Conservation (phyloP, 768 basidiomycete species). For the Pluteus cervinus region DNA sequence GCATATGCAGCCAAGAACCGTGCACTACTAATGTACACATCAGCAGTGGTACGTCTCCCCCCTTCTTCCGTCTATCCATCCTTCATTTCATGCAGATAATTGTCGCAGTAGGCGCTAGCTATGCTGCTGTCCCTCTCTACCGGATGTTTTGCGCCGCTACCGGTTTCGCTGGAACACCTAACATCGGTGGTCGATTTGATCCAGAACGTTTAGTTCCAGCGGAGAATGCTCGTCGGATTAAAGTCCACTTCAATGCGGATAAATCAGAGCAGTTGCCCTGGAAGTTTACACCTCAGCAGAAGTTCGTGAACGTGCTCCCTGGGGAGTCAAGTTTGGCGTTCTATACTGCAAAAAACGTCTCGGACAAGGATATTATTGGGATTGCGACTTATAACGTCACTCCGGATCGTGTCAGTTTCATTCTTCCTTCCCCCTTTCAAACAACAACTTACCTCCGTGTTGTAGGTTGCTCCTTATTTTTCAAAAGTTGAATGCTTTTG, state of each 20-base stretch:
- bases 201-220: slow-evolving; percentile 80
- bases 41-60: slow-evolving; percentile 60
- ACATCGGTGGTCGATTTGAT: slow-evolving; percentile 79
- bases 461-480: slow-evolving; percentile 94
- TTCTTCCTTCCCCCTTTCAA: not conserved
- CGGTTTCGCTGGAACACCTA: slow-evolving; percentile 93
- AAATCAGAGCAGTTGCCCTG: slow-evolving; percentile 86
- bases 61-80: not conserved
- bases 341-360: slow-evolving; percentile 87
- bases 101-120: slow-evolving; percentile 77
- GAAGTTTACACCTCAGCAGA: slow-evolving; percentile 89
- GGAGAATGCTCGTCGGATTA: slow-evolving; percentile 66
- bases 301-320: slow-evolving; percentile 82
- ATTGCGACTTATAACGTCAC: slow-evolving; percentile 99
- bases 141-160: slow-evolving; percentile 98
- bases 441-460: not conserved
- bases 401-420: slow-evolving; percentile 79
- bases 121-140: slow-evolving; percentile 95
- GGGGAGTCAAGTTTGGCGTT: slow-evolving; percentile 97
- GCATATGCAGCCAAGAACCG: slow-evolving; percentile 58
- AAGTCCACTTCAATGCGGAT: slow-evolving; percentile 95
- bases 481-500: slow-evolving; percentile 99
- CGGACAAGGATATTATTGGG: slow-evolving; percentile 86
- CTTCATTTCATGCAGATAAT: slow-evolving; percentile 50
- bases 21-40: slow-evolving; percentile 76